Evolutionary conservation across 768 basidiomycete genomes (phyloP), one percentile per base, ranked within the genome.

Genomic region (Phanerochaete carnosa): DNA sequence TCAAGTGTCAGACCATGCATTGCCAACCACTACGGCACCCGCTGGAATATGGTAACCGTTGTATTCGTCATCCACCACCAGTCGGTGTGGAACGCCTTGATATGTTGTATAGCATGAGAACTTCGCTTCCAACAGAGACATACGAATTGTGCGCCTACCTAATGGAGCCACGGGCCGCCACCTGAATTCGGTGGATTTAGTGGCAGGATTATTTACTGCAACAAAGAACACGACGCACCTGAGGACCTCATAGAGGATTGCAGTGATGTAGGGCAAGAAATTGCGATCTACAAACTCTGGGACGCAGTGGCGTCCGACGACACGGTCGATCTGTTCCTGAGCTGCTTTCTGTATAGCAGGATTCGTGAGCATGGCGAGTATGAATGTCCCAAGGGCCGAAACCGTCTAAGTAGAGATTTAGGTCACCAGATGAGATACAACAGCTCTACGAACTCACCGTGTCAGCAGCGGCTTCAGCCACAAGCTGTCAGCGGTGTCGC

Each of bases 21-120:
- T 58, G 16, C 39, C 45, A 15, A 56, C 30, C 25, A 53, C 57
- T 9, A 55, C 50, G 6, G 72, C 61, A 1, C 67, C 73, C 52
- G 73, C 68, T 2, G 74, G 74, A 28, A 75, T 69, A 30, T 52
- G 66, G 60, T 72, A 71, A 2, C 72, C 74, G 30, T 65, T 25
- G 54, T 72, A 73, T 6, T 66, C 60, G 57, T 74, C 73, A 55
- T 75, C 74, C 46, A 65, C 65, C 7, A 53, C 55, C 4, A 66
- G 62, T 7, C 62, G 61, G 45, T 74, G 73, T 9, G 72, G 65
- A 25, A 74, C 61, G 23, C 53, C 71, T n/a, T n/a, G n/a, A n/a
- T n/a, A n/a, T n/a, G n/a, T n/a, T n/a, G n/a, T n/a, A n/a, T n/a
- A n/a, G n/a, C n/a, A n/a, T n/a, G n/a, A n/a, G n/a, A n/a, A n/a